Base-by-base conservation (phyloP, 352 stramenopile species). In the Globisporangium takayamanum region DNA sequence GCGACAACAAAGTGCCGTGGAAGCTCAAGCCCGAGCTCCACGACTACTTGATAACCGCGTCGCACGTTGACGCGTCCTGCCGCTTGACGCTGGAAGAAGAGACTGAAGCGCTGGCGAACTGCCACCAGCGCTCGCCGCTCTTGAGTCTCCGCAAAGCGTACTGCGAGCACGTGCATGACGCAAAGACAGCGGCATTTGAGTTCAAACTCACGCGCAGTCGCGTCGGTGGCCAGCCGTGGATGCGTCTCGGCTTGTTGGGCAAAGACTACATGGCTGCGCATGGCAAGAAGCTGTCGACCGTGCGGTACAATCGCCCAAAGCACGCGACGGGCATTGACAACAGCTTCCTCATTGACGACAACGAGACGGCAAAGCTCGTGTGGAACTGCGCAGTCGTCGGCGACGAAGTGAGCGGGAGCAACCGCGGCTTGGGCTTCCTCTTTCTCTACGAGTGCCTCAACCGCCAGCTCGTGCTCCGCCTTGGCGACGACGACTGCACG, bases 71-170 rank as follows among this genome's bases (percentile, higher is more conserved):
- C 50, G 94, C 90, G n/a, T 72, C 80, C 18, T 99, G 96, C 69
- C 85, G 88, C 16, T 72, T 99, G 33, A 97, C 90, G 18, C 74
- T 88, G 0, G 89, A 98, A 62, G 97, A 99, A 74, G 97, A 99
- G 69, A 68, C 93, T 42, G 91, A 98, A 58, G 81, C 97, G 8
- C 68, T 98, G 6, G 68, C 64, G 11, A 70, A 84, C 0, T 88
- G 78, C 46, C 76, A 91, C 45, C 80, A 92, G 55, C 72, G 74
- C 50, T 89, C 77, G 2, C 63, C 81, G 25, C 58, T 93, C n/a
- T 53, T 93, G 30, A 67, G 84, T 4, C 57, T 92, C 28, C 70
- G 80, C n/a, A 88, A 92, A 22, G 70, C 80, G 7, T 76, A 78
- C 12, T 91, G 80, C 55, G 80, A 87, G n/a, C 64, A 88, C 26